Percentiles rank a stretch among this genome's conserved stretches.
phyloP scores from a whole-genome alignment of 2,329 filamentous ascomycete genomes.

The Periglandula ipomoeae region DNA sequence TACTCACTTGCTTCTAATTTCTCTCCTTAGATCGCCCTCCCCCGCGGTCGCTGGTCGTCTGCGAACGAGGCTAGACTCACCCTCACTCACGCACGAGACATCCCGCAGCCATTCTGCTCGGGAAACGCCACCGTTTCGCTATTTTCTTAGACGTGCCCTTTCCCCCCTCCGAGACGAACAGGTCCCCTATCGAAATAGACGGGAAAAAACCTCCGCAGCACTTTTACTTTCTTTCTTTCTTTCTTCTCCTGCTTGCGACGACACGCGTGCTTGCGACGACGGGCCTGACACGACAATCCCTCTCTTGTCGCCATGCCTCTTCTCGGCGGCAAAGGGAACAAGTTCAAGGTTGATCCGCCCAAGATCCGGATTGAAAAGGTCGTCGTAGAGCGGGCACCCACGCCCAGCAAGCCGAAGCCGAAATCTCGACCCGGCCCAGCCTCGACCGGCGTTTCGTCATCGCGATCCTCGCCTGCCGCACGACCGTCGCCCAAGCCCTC shows the following conservation, averaged over 20 bases:
- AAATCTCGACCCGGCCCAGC: constrained; percentile 21
- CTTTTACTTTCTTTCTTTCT: neutral
- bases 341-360: constrained; percentile 41
- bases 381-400: constrained; percentile 29
- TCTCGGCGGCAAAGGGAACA: constrained; percentile 34
- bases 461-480: constrained; percentile 25
- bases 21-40: neutral
- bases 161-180: too few relatives aligned
- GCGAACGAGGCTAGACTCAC: constrained; percentile 1
- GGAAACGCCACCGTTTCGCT: neutral
- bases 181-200: too few relatives aligned
- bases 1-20: neutral
- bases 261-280: neutral
- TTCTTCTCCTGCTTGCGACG: neutral
- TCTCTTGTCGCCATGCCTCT: constrained; percentile 24
- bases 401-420: constrained; percentile 28
- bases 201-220: too few relatives aligned
- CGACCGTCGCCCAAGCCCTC: constrained; percentile 33
- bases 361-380: constrained; percentile 45
- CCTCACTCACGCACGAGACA: neutral
- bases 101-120: neutral
- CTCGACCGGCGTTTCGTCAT: constrained; percentile 12
- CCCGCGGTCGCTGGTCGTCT: neutral
- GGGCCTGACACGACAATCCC: neutral
- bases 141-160: neutral